A percentile compares a stretch with the other conserved stretches of the same genome.
phyloP scores from a whole-genome alignment of 768 basidiomycete genomes.

The Leccinum imitatum region DNA sequence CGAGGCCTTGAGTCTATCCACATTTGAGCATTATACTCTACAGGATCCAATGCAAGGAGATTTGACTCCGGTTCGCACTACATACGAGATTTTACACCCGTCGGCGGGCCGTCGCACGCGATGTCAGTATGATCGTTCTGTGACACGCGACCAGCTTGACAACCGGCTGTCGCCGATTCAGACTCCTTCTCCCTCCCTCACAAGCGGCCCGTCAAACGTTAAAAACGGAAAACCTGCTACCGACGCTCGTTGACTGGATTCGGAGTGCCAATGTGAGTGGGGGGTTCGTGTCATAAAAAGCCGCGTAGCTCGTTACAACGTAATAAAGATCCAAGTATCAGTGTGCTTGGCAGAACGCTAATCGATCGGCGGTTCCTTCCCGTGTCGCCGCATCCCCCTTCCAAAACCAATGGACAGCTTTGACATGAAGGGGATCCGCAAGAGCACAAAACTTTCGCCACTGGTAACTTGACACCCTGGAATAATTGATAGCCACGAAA shows the following conservation, averaged over 20 bases:
- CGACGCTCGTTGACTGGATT: not conserved
- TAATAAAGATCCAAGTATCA: not conserved
- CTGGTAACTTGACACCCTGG: not conserved
- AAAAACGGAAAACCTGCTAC: not conserved
- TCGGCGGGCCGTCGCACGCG: not conserved
- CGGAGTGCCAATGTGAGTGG: constrained; percentile 5
- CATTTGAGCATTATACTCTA: not conserved
- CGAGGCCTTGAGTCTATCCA: not conserved
- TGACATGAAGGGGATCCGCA: not conserved
- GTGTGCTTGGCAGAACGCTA: not conserved
- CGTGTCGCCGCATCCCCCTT: not conserved
- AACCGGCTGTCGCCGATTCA: constrained; percentile 3
- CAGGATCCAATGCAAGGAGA: not conserved
- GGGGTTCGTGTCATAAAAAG: not conserved
- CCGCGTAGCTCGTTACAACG: constrained; percentile 4
- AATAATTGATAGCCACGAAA: not conserved
- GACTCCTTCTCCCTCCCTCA: not conserved
- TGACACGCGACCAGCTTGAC: constrained; percentile 6
- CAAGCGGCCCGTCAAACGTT: constrained; percentile 9
- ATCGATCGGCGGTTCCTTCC: not conserved
- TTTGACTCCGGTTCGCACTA: not conserved
- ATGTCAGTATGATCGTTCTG: not conserved
- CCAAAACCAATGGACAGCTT: not conserved
- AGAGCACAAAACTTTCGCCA: not conserved
- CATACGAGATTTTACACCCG: not conserved